Evolutionary conservation across 2,329 filamentous ascomycete species (phyloP), one percentile per base, ranked within the genome.

Genomic region (Fonsecaea multimorphosa): DNA sequence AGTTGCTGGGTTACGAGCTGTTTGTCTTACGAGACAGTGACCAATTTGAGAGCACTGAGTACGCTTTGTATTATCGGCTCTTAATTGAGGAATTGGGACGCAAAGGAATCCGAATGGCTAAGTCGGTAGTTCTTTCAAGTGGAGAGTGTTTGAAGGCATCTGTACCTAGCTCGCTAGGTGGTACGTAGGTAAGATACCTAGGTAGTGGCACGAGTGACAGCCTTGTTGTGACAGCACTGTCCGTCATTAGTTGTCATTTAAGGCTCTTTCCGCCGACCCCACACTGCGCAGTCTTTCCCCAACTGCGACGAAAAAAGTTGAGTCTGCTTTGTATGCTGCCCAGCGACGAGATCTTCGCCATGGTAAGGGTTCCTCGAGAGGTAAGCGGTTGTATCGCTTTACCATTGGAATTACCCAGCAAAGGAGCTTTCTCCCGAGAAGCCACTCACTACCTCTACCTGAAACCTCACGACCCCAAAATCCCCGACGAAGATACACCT

Each of bases 361-460:
- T 81, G 78, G 75, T 75, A 54, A 77, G 72, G 69, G 67, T 72
- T 22, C 66, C 74, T 62, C 66, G 77, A 73, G 72, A 79, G 73
- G 78, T 87, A 74, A 76, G 81, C 77, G 89, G 88, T 69, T 96
- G 93, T 74, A 83, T 84, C 14, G 80, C 90, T 62, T 84, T 96
- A 1, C 87, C 90, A 0, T 80, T 96, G 19, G 83, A 84, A 16
- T 84, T 94, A 55, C 87, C 89, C 3, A 75, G 86, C 16, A 78
- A 85, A n/a, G 79, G 87, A 0, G 86, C 90, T 1, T 91, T 85
- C 65, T 85, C 88, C 27, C 78, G 83, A 49, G 78, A 84, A 51
- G 84, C 88, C 64, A 87, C 86, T 57, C 95, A 98, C 80, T 92
- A 93, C 78, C 82, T 98, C 73, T 97, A 97, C 80, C 80, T 98